Evolutionary conservation across 306 rosid species (phyloP).

Genomic region (Citrullus colocynthis): DNA sequence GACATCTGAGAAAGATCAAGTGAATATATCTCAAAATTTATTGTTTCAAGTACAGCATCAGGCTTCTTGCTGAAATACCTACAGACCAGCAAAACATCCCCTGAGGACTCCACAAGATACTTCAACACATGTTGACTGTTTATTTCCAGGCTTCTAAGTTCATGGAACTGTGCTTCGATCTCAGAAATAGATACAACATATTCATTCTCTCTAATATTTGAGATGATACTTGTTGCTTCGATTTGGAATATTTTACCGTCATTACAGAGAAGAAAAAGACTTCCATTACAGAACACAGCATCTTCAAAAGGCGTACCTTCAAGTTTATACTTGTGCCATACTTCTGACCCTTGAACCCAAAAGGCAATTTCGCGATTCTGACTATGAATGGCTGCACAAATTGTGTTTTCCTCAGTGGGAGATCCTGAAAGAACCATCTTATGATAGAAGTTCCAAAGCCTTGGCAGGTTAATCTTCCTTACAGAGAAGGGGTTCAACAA

Average conservation of each 20-base stretch:
- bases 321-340: slow-evolving; percentile 29
- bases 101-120: slow-evolving; percentile 44
- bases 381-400: slow-evolving; percentile 44
- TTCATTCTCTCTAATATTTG: slow-evolving; percentile 5
- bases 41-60: slow-evolving; percentile 23
- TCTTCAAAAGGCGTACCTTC: slow-evolving; percentile 46
- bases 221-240: slow-evolving; percentile 11
- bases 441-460: slow-evolving; percentile 48
- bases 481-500: slow-evolving; percentile 43
- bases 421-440: slow-evolving; percentile 40
- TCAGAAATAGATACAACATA: slow-evolving; percentile 7
- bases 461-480: slow-evolving; percentile 30
- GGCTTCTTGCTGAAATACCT: slow-evolving; percentile 27
- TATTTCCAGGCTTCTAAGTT: slow-evolving; percentile 23
- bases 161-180: slow-evolving; percentile 23
- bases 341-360: slow-evolving; percentile 27
- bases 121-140: slow-evolving; percentile 15
- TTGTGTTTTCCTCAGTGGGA: slow-evolving; percentile 23
- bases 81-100: slow-evolving; percentile 40
- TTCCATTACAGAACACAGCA: slow-evolving; percentile 43
- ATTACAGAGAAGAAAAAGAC: slow-evolving; percentile 36
- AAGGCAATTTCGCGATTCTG: slow-evolving; percentile 28
- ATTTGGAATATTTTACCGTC: slow-evolving; percentile 26
- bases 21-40: slow-evolving; percentile 26
- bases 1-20: slow-evolving; percentile 21